Evolutionary conservation across 306 rosid species (phyloP).

Genomic region (Begonia peltatifolia): DNA sequence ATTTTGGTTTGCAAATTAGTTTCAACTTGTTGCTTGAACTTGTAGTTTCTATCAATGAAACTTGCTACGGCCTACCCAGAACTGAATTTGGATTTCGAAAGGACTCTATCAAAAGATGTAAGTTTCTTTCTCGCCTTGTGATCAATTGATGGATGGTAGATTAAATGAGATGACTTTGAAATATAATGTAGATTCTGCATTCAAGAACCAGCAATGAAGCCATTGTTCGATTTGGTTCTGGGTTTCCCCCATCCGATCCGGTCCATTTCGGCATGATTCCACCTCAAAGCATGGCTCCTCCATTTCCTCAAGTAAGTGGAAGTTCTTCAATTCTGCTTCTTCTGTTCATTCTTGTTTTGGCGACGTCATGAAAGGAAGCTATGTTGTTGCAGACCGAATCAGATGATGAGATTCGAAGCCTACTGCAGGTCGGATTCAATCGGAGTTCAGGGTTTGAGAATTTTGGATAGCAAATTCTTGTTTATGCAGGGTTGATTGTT

Average conservation of each 20-base stretch:
- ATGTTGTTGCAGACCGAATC: slow-evolving; percentile 38
- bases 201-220: slow-evolving; percentile 39
- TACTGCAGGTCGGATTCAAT: slow-evolving; percentile 74
- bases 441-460: slow-evolving; percentile 45
- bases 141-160: neutral
- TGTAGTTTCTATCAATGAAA: slow-evolving; percentile 97
- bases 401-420: slow-evolving; percentile 72
- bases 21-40: neutral
- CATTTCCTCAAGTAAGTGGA: slow-evolving; percentile 54
- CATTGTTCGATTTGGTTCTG: slow-evolving; percentile 42
- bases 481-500: neutral
- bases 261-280: slow-evolving; percentile 45
- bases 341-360: slow-evolving; percentile 1
- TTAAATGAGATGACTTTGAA: neutral
- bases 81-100: slow-evolving; percentile 60
- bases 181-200: slow-evolving; percentile 46
- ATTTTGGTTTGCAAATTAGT: neutral
- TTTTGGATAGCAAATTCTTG: slow-evolving; percentile 29
- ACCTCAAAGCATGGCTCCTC: slow-evolving; percentile 56
- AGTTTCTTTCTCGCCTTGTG: slow-evolving; percentile 13
- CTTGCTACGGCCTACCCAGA: slow-evolving; percentile 96
- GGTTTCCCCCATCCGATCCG: slow-evolving; percentile 44
- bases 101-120: slow-evolving; percentile 86
- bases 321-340: slow-evolving; percentile 7
- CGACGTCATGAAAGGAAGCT: slow-evolving; percentile 10